Evolutionary conservation across 192 early-diverging fungal species (phyloP), one percentile per base, ranked within the genome.

Genomic region (Gonapodya prolifera): DNA sequence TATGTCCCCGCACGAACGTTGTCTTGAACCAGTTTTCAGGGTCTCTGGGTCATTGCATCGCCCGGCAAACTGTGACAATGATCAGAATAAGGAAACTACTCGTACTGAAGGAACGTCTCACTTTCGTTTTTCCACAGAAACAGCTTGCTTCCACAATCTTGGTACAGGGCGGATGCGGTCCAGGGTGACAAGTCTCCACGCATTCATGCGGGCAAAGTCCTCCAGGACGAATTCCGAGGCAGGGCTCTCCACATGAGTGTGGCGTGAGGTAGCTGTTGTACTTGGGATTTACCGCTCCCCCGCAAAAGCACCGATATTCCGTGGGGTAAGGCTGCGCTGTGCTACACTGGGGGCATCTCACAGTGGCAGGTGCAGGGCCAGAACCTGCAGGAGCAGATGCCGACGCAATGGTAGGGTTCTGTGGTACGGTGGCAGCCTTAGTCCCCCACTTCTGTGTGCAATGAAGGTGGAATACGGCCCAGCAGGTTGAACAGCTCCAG

Each of bases 111-210:
- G 92, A 85, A 29, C 88, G 81, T 71, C 90, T 88, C 77, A 90
- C 87, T 0, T 80, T 80, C 2, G 86, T 81, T 36, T 89, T 91
- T 1, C 94, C 94, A 85, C 97, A 98, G 81, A 87, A 92, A 86
- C 97, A 98, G 28, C 82, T 82, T 75, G 89, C 88, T 30, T 88
- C 81, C 0, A 91, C 91, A 81, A 93, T 87, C 1, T 89, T 85
- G 30, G 92, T 89, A 82, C 97, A 98, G 0, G 95, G 94, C 70
- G 93, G 91, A 76, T 95, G 97, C 8, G 97, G 97, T 0, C 97
- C 95, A 17, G 96, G 95, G 85, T 97, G 96, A 79, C 96, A 97
- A 30, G 88, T 91, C 86, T 87, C 81, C 34, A 87, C 83, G 81
- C 96, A 98, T 29, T 85, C 78, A 78, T 97, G 96, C 33, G 91